Evolutionary conservation across 2,329 filamentous ascomycete species (phyloP).

Genomic region (Huntiella savannae): DNA sequence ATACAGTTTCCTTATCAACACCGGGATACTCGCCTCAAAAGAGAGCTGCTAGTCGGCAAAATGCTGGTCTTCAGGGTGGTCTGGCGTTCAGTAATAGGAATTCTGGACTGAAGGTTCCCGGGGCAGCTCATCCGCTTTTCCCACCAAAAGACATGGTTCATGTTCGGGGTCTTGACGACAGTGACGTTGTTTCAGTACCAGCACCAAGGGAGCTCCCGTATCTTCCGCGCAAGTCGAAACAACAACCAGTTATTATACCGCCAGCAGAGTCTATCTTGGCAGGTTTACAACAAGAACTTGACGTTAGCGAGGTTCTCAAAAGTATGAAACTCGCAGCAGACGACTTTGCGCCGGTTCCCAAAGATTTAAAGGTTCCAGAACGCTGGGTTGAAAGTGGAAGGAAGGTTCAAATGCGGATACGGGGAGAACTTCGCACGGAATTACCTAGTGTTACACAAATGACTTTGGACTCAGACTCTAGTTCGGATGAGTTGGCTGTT

Average conservation of each 20-base stretch:
- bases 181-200: background rate
- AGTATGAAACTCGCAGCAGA: conserved; percentile 18
- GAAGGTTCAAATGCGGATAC: conserved; percentile 31
- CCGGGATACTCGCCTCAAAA: conserved; percentile 31
- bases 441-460: background rate
- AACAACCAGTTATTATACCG: conserved; percentile 23
- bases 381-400: conserved; percentile 39
- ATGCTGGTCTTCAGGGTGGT: background rate
- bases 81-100: conserved; percentile 26
- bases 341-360: conserved; percentile 25
- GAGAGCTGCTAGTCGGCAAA: conserved; percentile 13
- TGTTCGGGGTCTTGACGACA: conserved; percentile 30
- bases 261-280: conserved; percentile 26
- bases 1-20: conserved; percentile 31
- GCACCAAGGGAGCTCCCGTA: background rate
- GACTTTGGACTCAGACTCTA: conserved; percentile 4
- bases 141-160: conserved; percentile 46
- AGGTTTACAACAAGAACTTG: conserved; percentile 15
- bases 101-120: conserved; percentile 39
- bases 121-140: conserved; percentile 50
- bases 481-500: conserved; percentile 20
- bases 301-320: conserved; percentile 16
- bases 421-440: conserved; percentile 24
- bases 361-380: conserved; percentile 32
- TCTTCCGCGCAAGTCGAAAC: conserved; percentile 28